These are phyloP conservation scores for Asclepias syriaca DNA, from an alignment of 257 asterid genomes.

Conservation along the genomic window DNA sequence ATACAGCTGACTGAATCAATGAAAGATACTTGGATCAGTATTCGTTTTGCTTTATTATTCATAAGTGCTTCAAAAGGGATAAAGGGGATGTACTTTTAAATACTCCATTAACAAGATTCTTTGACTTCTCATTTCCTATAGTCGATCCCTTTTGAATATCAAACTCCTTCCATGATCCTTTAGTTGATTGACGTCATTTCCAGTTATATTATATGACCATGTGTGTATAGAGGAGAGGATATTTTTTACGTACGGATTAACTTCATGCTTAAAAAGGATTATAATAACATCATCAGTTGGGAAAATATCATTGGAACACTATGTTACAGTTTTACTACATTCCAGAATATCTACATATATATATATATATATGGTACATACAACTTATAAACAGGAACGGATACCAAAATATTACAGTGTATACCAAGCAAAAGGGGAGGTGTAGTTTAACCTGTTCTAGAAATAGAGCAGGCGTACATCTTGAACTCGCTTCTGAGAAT, in stretches of 20 bases:
- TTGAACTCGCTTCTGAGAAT: conserved; percentile 15
- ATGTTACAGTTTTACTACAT: not conserved
- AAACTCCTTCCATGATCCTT: not conserved
- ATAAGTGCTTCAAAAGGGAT: not conserved
- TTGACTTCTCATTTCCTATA: not conserved
- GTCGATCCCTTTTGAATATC: not conserved
- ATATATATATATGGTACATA: not conserved
- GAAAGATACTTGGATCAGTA: conserved; percentile 7
- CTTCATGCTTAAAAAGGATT: not conserved
- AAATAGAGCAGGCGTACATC: not conserved
- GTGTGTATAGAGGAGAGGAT: not conserved
- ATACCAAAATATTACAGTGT: not conserved
- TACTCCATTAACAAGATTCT: not conserved
- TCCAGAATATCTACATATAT: conserved; percentile 2
- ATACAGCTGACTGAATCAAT: not conserved
- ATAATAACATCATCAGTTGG: not conserved
- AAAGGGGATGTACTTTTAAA: not conserved
- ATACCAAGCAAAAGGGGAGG: not conserved
- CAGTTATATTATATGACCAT: not conserved
- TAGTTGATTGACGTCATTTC: not conserved
- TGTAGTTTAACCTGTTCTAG: not conserved
- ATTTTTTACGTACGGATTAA: not conserved
- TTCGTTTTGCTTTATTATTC: not conserved
- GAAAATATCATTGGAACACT: not conserved
- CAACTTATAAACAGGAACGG: conserved; percentile 1